Conservation (phyloP, 2,329 filamentous ascomycete species). For the Aspergillus unguis region DNA sequence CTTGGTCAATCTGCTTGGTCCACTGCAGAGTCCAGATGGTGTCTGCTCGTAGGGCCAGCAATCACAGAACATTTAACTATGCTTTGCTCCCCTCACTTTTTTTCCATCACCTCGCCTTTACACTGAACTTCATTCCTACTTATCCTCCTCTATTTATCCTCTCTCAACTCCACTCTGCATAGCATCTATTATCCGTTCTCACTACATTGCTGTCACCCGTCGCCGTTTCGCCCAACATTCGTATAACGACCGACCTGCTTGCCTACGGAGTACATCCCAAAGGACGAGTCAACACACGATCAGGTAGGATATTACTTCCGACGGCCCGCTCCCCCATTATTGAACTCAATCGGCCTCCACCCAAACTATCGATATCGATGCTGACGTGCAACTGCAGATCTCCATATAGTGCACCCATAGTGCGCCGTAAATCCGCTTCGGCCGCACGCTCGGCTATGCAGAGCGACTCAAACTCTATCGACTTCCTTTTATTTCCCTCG, state of each 20-base stretch:
- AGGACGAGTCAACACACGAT: background rate
- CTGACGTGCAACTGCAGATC: conserved; percentile 17
- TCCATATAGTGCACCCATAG: conserved; percentile 1
- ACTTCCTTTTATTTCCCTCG: conserved; percentile 22
- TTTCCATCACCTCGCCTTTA: conserved; percentile 1
- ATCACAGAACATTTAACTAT: conserved; percentile 30
- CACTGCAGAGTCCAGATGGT: conserved; percentile 17
- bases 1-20: conserved; percentile 21
- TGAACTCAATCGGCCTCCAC: conserved; percentile 1
- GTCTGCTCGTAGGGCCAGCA: conserved; percentile 25
- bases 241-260: too few relatives aligned
- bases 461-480: conserved; percentile 15
- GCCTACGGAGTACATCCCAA: too few relatives aligned
- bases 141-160: conserved; percentile 7
- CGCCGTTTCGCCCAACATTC: too few relatives aligned
- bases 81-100: conserved; percentile 21
- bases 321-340: conserved; percentile 15
- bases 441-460: conserved; percentile 18
- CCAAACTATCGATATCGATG: conserved; percentile 1
- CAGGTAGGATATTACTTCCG: conserved; percentile 4
- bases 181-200: conserved; percentile 3
- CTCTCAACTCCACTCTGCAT: conserved; percentile 7
- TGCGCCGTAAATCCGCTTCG: conserved; percentile 8
- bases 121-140: conserved; percentile 7
- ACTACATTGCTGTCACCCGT: background rate